Base-by-base conservation (phyloP, 1,284 basidiomycete genomes). In the Microstroma glucosiphilum region DNA sequence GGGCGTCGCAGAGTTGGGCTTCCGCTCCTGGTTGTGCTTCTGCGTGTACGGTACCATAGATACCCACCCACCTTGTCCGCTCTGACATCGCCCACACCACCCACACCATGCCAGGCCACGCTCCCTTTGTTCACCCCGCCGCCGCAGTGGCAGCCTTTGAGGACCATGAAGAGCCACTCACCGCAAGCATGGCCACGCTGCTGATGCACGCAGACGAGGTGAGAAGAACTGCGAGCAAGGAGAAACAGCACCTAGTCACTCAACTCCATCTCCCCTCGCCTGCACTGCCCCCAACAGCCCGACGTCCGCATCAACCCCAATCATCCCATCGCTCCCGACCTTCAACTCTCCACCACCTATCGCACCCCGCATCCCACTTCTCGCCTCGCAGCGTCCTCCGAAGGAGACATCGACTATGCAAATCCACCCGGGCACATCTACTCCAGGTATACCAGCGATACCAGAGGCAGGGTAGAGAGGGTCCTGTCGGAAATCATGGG, bases 371-470 rank as follows among this genome's bases (percentile, higher is more conserved):
- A 56, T 8, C 60, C 60, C 4, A 21, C n/a, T 25, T 64, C 63
- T 23, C 40, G 63, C 25, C 57, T 64, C 7, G 48, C 23, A 7
- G 40, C 37, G 21, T 19, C 51, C 11, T 25, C 54, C 56, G 43
- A 53, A 23, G 48, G n/a, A 17, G 56, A 62, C n/a, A 30, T 64
- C n/a, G 56, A 75, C 53, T 70, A 68, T 66, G 70, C 74, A 57
- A 65, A 72, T n/a, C 70, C 72, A 3, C 25, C 21, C 8, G 53
- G 69, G 51, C 68, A 76, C 61, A 66, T 77, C 42, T 78, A 78
- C 66, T 64, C 61, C 8, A 70, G 74, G 30, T 76, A 79, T 60
- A 76, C 79, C 15, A 67, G 71, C 56, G 60, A 66, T 40, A 75
- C 74, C n/a, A 69, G 64, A 41, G 58, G 66, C 19, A 69, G 76